Conservation (phyloP, 352 stramenopile genomes). For the Globisporangium uncinulatum region DNA sequence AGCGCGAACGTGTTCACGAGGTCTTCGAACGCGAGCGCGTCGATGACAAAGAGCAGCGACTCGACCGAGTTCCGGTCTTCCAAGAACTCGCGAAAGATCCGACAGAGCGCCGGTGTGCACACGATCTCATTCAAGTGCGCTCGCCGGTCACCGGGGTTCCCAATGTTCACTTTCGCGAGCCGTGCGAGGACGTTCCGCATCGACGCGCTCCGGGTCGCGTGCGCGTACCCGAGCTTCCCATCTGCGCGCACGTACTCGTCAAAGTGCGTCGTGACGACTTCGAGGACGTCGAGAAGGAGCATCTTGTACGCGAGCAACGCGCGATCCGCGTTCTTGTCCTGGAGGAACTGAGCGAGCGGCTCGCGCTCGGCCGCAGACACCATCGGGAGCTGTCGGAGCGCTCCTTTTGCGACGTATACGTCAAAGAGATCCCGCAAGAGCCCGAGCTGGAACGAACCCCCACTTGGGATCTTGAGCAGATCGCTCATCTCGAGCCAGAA, state of each 20-base stretch:
- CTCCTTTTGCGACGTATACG: conserved; percentile 38
- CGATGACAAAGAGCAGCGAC: conserved; percentile 62
- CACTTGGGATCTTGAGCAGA: conserved; percentile 51
- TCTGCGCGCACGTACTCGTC: conserved; percentile 47
- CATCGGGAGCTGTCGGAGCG: conserved; percentile 42
- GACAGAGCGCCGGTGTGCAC: conserved; percentile 36
- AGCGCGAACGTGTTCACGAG: conserved; percentile 45
- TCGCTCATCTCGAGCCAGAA: conserved; percentile 70
- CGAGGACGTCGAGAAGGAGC: conserved; percentile 50
- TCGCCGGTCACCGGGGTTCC: conserved; percentile 31
- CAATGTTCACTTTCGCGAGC: conserved; percentile 32
- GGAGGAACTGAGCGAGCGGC: conserved; percentile 33
- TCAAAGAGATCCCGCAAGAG: conserved; percentile 60
- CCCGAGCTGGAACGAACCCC: conserved; percentile 45
- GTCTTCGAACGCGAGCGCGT: conserved; percentile 61
- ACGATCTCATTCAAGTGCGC: conserved; percentile 46
- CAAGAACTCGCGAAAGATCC: conserved; percentile 56
- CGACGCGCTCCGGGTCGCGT: conserved; percentile 30
- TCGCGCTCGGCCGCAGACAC: conserved; percentile 42
- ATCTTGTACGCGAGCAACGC: conserved; percentile 53
- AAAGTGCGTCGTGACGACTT: conserved; percentile 49
- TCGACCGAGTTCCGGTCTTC: conserved; percentile 50
- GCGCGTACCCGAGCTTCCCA: conserved; percentile 28
- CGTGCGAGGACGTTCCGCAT: conserved; percentile 54
- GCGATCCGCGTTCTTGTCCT: conserved; percentile 35